Evolutionary conservation across 163 green algal genomes (phyloP).

Genomic region (Chlorella variabilis): DNA sequence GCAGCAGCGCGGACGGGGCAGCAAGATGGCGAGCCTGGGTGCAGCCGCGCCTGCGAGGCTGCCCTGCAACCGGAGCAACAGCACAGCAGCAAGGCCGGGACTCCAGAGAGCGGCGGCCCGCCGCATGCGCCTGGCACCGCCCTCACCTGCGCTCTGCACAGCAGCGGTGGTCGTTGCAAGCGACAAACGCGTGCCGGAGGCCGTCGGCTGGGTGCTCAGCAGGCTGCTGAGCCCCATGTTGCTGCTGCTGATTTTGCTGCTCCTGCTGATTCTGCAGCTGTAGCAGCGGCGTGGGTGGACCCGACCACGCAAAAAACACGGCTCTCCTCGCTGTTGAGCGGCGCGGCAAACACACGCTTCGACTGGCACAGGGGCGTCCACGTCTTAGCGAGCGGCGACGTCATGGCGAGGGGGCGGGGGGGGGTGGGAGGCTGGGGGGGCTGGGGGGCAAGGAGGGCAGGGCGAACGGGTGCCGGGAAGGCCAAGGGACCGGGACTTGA

Average conservation of each 20-base stretch:
- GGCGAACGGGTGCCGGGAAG: neutral
- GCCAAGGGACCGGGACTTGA: neutral
- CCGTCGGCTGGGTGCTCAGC: slow-evolving; percentile 3
- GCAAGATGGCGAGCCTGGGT: no score
- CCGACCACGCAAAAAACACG: slow-evolving; percentile 33
- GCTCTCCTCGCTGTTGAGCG: slow-evolving; percentile 21
- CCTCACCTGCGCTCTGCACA: slow-evolving; percentile 32
- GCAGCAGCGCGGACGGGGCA: neutral
- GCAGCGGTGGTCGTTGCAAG: slow-evolving; percentile 31
- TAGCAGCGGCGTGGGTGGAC: neutral
- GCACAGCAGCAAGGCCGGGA: neutral
- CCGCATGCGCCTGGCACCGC: neutral
- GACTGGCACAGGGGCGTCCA: slow-evolving; percentile 23
- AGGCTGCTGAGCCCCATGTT: slow-evolving; percentile 4
- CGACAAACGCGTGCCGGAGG: neutral
- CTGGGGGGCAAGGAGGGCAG: neutral
- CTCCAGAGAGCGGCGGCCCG: neutral
- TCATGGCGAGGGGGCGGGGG: neutral
- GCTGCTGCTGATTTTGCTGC: slow-evolving; percentile 8
- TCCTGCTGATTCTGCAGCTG: slow-evolving; percentile 1
- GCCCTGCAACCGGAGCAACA: no score
- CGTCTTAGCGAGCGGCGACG: slow-evolving; percentile 2
- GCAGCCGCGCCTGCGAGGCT: no score
- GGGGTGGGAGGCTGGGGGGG: neutral
- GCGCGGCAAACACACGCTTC: slow-evolving; percentile 24